A percentile compares a stretch with the other conserved stretches of the same genome.
Conservation (phyloP, 2,329 filamentous ascomycete genomes). For the Epichloe hybrida region DNA sequence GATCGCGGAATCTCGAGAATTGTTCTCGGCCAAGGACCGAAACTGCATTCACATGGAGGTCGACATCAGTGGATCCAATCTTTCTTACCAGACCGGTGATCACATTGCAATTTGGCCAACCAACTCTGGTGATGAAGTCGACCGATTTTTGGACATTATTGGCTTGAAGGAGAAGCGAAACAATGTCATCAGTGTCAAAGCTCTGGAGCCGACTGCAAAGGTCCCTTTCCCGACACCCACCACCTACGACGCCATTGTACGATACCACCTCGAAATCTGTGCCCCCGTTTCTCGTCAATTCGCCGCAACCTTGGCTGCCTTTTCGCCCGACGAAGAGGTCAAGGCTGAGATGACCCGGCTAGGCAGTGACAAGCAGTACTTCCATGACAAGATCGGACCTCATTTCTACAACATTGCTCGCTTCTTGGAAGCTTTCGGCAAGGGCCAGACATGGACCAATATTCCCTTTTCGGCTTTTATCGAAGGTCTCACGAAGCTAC, state of each 20-base stretch:
- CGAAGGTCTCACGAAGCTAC: constrained; percentile 85
- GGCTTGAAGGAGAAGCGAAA: constrained; percentile 65
- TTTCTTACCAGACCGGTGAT: constrained; percentile 91
- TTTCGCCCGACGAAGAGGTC: constrained; percentile 70
- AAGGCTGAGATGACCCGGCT: constrained; percentile 84
- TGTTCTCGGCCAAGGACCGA: constrained; percentile 79
- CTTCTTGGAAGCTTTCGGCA: constrained; percentile 59
- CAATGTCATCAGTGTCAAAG: constrained; percentile 75
- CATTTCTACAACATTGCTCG: constrained; percentile 85
- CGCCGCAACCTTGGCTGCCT: constrained; percentile 71
- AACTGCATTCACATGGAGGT: constrained; percentile 97
- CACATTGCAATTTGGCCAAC: constrained; percentile 97
- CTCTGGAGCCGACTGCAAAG: constrained; percentile 87
- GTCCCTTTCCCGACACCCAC: constrained; percentile 96
- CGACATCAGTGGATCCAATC: constrained; percentile 75
- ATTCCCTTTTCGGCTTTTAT: constrained; percentile 92
- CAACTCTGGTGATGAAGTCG: constrained; percentile 83
- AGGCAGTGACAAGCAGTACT: constrained; percentile 89
- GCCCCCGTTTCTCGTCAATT: constrained; percentile 95
- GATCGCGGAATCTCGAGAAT: constrained; percentile 76
- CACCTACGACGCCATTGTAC: constrained; percentile 82
- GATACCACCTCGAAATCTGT: constrained; percentile 95
- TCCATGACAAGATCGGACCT: constrained; percentile 70
- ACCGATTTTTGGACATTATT: constrained; percentile 71
- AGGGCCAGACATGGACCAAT: constrained; percentile 63